phyloP scores from a whole-genome alignment of 2,329 filamentous ascomycete species.

The Onygenales sp. region DNA sequence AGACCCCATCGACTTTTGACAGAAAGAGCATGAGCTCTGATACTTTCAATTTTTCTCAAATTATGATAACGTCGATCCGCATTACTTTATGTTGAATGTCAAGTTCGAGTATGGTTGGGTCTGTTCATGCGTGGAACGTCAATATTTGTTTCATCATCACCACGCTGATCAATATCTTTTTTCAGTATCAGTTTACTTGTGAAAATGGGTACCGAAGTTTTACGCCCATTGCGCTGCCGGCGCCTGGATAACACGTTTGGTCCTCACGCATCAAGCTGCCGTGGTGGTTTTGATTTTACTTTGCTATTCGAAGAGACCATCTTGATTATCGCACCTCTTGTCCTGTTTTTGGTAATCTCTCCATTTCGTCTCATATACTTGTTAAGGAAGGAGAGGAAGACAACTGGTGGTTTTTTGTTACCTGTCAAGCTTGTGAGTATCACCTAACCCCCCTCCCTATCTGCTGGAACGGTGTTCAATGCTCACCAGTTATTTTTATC shows the following conservation, averaged over 20 bases:
- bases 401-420: not conserved
- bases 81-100: too few relatives aligned
- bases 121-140: not conserved
- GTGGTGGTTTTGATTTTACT: slow-evolving; percentile 20
- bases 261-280: not conserved
- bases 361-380: slow-evolving; percentile 14
- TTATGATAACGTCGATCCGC: too few relatives aligned
- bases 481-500: slow-evolving; percentile 1
- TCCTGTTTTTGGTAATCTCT: slow-evolving; percentile 14
- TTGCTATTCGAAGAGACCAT: slow-evolving; percentile 24
- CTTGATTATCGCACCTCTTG: slow-evolving; percentile 15
- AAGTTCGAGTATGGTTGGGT: too few relatives aligned
- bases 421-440: not conserved
- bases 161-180: too few relatives aligned
- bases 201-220: not conserved
- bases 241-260: not conserved
- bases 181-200: not conserved
- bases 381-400: slow-evolving; percentile 1
- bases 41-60: too few relatives aligned
- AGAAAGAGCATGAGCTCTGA: too few relatives aligned
- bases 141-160: not conserved
- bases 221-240: not conserved
- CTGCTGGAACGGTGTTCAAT: not conserved
- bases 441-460: not conserved
- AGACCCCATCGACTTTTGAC: too few relatives aligned